These are phyloP conservation scores for Gaillardinia entomophila DNA, from an alignment of 805 yeast genomes.

Conservation along the genomic window DNA sequence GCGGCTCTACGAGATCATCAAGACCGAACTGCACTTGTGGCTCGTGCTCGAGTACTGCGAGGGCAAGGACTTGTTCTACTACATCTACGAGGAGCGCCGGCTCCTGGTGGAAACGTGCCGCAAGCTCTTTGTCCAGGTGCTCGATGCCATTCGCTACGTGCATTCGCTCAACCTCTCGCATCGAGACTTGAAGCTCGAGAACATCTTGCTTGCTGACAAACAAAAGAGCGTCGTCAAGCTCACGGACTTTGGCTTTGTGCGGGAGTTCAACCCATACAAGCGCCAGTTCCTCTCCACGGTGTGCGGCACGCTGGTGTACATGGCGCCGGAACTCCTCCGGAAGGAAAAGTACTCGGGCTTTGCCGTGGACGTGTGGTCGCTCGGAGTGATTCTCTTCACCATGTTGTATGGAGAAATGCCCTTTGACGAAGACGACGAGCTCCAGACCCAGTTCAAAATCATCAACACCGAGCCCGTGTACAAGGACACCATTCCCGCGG, in stretches of 20 bases:
- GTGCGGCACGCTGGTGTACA: slow-evolving; percentile 92
- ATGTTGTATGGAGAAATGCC: slow-evolving; percentile 86
- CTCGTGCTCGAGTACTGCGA: slow-evolving; percentile 88
- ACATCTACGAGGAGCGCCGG: slow-evolving; percentile 48
- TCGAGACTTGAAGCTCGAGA: slow-evolving; percentile 80
- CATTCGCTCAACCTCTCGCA: slow-evolving; percentile 77
- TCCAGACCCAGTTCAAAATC: slow-evolving; percentile 54
- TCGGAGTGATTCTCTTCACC: slow-evolving; percentile 85
- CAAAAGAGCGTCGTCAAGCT: slow-evolving; percentile 59
- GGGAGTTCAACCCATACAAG: slow-evolving; percentile 50
- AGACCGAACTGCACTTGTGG: slow-evolving; percentile 77
- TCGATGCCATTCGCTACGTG: slow-evolving; percentile 63
- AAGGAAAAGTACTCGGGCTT: slow-evolving; percentile 71
- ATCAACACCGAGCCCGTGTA: slow-evolving; percentile 61
- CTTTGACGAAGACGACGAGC: slow-evolving; percentile 77
- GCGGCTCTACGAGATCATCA: slow-evolving; percentile 76
- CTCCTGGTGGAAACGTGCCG: slow-evolving; percentile 47
- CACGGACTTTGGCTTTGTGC: slow-evolving; percentile 91
- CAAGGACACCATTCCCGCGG: slow-evolving; percentile 40
- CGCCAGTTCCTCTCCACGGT: slow-evolving; percentile 65
- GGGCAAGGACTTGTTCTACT: slow-evolving; percentile 69
- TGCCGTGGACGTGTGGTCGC: slow-evolving; percentile 84
- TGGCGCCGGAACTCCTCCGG: slow-evolving; percentile 89
- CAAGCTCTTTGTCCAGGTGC: slow-evolving; percentile 57
- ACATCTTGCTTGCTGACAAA: slow-evolving; percentile 53